phyloP scores from a whole-genome alignment of 1,284 basidiomycete species.

The Kalmanozyma brasiliensis region DNA sequence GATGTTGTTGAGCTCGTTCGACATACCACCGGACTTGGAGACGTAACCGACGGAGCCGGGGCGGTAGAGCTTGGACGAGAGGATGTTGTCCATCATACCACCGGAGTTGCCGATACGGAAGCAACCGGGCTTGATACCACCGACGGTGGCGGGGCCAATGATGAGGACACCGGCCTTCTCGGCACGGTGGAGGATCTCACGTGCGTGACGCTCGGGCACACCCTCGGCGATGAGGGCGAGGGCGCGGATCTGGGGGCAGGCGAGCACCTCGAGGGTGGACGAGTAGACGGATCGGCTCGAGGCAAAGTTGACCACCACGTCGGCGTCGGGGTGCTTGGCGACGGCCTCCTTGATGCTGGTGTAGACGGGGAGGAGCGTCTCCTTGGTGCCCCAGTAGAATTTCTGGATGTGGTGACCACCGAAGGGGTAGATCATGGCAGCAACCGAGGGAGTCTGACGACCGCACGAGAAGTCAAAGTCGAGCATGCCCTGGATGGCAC shows the following conservation, averaged over 20 bases:
- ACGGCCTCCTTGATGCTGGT: conserved; percentile 91
- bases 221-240: conserved; percentile 97
- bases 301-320: conserved; percentile 98
- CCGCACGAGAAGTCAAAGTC: conserved; percentile 99
- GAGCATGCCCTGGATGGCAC: conserved; percentile 99
- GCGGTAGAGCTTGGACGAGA: conserved; percentile 97
- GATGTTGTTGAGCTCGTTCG: conserved; percentile 99
- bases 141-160: conserved; percentile 97
- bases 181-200: conserved; percentile 92
- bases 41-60: conserved; percentile 97
- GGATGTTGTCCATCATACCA: conserved; percentile 99
- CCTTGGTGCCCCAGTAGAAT: conserved; percentile 99
- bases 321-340: conserved; percentile 94
- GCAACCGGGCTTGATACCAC: conserved; percentile 99
- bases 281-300: conserved; percentile 93
- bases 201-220: conserved; percentile 95
- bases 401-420: conserved; percentile 99
- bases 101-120: conserved; percentile 99
- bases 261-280: conserved; percentile 89
- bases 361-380: conserved; percentile 97
- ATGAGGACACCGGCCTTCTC: conserved; percentile 88
- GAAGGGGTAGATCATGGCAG: conserved; percentile 99
- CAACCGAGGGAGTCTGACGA: conserved; percentile 89
- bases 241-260: conserved; percentile 77
- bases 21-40: conserved; percentile 99